A percentile compares a stretch with the other conserved stretches of the same genome.
Conservation (phyloP, 805 yeast genomes). For the Kurtzmaniella cleridarum region DNA sequence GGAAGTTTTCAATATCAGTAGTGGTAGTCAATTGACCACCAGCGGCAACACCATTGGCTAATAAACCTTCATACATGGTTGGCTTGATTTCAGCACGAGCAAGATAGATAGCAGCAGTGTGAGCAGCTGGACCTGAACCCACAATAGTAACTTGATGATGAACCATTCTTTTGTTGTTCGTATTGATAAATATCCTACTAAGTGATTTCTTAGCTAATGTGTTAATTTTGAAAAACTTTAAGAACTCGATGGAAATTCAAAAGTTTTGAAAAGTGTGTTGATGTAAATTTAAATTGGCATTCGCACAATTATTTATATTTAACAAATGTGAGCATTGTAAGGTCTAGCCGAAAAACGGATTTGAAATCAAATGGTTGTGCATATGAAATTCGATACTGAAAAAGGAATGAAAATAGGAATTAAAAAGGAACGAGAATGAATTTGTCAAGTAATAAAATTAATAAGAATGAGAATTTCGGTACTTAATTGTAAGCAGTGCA, state of each 20-base stretch:
- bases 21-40: constrained; percentile 99
- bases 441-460: too few relatives aligned
- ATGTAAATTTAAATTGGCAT: too few relatives aligned
- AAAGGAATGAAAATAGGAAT: background rate
- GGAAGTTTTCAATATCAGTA: constrained; percentile 97
- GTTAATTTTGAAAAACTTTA: too few relatives aligned
- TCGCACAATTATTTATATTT: too few relatives aligned
- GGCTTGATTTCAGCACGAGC: constrained; percentile 97
- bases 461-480: too few relatives aligned
- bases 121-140: constrained; percentile 99
- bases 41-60: constrained; percentile 97
- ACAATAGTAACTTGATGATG: constrained; percentile 82
- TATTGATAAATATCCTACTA: too few relatives aligned
- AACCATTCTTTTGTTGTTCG: constrained; percentile 47
- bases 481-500: too few relatives aligned
- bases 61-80: constrained; percentile 88
- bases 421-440: too few relatives aligned
- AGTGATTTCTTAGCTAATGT: too few relatives aligned
- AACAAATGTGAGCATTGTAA: too few relatives aligned
- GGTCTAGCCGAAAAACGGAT: constrained; percentile 1
- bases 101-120: constrained; percentile 96
- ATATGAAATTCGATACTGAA: background rate
- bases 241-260: too few relatives aligned
- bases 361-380: background rate
- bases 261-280: too few relatives aligned